These are phyloP conservation scores for Russula brevipes DNA, from an alignment of 768 basidiomycete species.

Conservation along the genomic window DNA sequence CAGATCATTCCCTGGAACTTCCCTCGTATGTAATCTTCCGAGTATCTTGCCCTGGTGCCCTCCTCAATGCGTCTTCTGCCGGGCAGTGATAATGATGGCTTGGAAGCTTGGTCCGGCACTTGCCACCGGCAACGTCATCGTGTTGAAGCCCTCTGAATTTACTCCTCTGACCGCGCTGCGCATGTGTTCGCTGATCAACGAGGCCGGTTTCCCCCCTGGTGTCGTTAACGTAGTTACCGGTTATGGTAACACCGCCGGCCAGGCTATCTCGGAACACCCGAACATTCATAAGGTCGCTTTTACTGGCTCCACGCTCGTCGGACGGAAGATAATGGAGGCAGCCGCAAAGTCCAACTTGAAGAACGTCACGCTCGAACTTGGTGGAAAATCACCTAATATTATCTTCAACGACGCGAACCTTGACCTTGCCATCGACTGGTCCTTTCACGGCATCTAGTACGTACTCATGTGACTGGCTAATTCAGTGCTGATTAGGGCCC, in stretches of 20 bases:
- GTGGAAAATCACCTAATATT: conserved; percentile 62
- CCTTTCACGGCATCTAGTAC: conserved; percentile 54
- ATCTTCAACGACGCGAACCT: conserved; percentile 60
- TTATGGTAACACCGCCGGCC: conserved; percentile 50
- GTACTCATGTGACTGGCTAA: conserved; percentile 19
- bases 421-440: conserved; percentile 54
- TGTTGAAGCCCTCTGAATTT: conserved; percentile 64
- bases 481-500: not conserved
- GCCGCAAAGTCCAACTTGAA: conserved; percentile 61
- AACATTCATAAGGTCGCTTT: conserved; percentile 65
- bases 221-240: conserved; percentile 58
- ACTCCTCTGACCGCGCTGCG: conserved; percentile 54
- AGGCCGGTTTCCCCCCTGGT: conserved; percentile 61
- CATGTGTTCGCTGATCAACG: conserved; percentile 41
- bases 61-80: not conserved
- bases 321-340: conserved; percentile 58
- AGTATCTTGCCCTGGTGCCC: not conserved
- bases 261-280: conserved; percentile 51
- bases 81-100: conserved; percentile 45
- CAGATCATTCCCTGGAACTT: conserved; percentile 70
- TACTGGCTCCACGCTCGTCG: conserved; percentile 64
- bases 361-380: conserved; percentile 65
- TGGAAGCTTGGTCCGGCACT: conserved; percentile 64
- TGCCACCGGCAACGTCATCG: conserved; percentile 55
- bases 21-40: conserved; percentile 35